phyloP scores from a whole-genome alignment of 208 protist species.

The Polymyxa betae region DNA sequence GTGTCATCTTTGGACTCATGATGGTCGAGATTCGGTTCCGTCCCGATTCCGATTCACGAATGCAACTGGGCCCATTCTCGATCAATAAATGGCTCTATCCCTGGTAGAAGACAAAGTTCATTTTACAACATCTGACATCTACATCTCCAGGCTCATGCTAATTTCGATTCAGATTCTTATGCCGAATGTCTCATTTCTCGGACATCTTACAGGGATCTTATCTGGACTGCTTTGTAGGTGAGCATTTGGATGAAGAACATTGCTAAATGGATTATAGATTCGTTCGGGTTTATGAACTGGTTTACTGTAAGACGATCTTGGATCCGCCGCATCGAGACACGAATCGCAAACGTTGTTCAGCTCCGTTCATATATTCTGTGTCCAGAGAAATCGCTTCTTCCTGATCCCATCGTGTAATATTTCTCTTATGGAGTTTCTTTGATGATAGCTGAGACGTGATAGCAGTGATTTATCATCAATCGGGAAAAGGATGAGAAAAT shows the following conservation, averaged over 20 bases:
- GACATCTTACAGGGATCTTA: background rate
- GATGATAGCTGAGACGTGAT: background rate
- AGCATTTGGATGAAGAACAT: background rate
- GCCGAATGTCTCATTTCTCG: background rate
- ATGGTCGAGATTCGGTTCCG: background rate
- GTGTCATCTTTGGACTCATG: constrained; percentile 29
- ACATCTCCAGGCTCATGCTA: background rate
- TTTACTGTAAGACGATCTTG: constrained; percentile 1
- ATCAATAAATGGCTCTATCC: background rate
- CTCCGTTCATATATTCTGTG: background rate
- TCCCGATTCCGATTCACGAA: background rate
- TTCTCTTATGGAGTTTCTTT: background rate
- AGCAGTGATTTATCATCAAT: background rate
- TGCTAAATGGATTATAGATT: constrained; percentile 3
- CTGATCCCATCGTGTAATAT: background rate
- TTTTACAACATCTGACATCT: background rate
- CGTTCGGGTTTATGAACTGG: constrained; percentile 31
- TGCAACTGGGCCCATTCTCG: background rate
- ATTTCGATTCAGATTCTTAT: constrained; percentile 1
- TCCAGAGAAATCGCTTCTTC: background rate
- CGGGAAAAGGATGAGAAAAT: background rate
- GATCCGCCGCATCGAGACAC: background rate
- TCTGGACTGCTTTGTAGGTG: constrained; percentile 10
- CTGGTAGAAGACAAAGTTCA: background rate
- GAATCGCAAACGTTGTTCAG: background rate